Base-by-base conservation (phyloP, 75 land plant genomes). In the Ceratopteris richardii region DNA sequence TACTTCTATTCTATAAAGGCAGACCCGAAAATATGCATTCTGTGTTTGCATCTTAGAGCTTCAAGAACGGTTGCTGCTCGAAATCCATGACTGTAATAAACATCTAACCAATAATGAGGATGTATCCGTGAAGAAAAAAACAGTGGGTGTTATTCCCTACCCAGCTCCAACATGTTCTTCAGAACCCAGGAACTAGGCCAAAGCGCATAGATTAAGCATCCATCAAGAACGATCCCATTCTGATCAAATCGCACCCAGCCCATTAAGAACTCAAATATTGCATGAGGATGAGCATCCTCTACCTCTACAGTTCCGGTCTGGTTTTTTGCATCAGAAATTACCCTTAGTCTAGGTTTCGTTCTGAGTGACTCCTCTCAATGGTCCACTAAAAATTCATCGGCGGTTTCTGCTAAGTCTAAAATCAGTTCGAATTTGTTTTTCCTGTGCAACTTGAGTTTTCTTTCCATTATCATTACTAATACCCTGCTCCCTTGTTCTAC, bases 371-470 rank as follows among this genome's bases (percentile, higher is more conserved):
- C 68, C 18, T 66, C 68, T 43, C 39, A 39, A 27, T 66, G 40
- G 25, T 57, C 17, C 25, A 60, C 18, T 7, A 66, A 50, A n/a
- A 42, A 66, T 17, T 66, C 68, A 29, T 56, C 57, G 4, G 68
- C 68, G 29, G 56, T 61, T 33, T 56, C 68, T 18, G 68, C 68
- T 26, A 65, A 56, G 30, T 65, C 68, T 17, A 66, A 33, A 44
- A 57, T 46, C 18, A 66, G 62, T 12, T 58, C 68, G 48, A 57
- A 66, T 47, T 56, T 56, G 44, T 66, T 66, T 28, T 56, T 22
- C 1, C 47, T 28, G 33, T 44, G 60, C 17, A 22, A 0, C 40
- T 56, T 60, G 13, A 66, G 61, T 28, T 57, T 25, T 51, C 21
- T 29, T 46, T 18, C 57, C 68, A 30, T 56, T 41, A 27, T 56